Percentiles rank a stretch among this genome's conserved stretches.
Evolutionary conservation across 768 basidiomycete genomes (phyloP).

Genomic region (Symmetrospora coprosmae): DNA sequence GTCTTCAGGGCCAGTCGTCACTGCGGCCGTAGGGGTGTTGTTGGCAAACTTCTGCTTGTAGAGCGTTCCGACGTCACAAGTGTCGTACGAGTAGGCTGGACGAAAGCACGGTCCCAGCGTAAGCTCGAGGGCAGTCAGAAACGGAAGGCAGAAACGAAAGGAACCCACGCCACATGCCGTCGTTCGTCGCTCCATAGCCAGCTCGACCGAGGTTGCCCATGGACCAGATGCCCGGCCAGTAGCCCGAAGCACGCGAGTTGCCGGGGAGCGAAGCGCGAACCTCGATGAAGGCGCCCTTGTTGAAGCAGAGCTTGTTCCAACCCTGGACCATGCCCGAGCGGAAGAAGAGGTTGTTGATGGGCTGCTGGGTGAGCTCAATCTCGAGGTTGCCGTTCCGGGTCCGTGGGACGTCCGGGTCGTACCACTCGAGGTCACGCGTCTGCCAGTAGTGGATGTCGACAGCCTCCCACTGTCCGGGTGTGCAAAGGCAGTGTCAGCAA

Average conservation of each 20-base stretch:
- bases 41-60: conserved; percentile 54
- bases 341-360: conserved; percentile 67
- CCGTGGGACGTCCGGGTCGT: conserved; percentile 51
- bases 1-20: conserved; percentile 38
- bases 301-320: conserved; percentile 95
- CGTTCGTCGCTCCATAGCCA: conserved; percentile 77
- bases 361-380: conserved; percentile 44
- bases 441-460: conserved; percentile 39
- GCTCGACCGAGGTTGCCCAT: conserved; percentile 73
- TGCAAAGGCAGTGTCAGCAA: conserved; percentile 42
- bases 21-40: conserved; percentile 48
- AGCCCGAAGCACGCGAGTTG: conserved; percentile 44
- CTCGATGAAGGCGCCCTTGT: conserved; percentile 77
- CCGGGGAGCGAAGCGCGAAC: conserved; percentile 33
- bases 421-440: conserved; percentile 50
- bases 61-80: conserved; percentile 75
- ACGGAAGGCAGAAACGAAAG: conserved; percentile 10
- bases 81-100: conserved; percentile 56
- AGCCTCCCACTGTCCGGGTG: conserved; percentile 48
- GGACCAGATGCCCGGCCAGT: conserved; percentile 87
- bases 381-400: conserved; percentile 56
- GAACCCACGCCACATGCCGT: conserved; percentile 50
- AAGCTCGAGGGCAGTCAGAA: too few species aligned
- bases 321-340: conserved; percentile 57
- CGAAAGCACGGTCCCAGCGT: background rate